A percentile compares a stretch with the other conserved stretches of the same genome.
Conservation (phyloP, 805 yeast species). For the Komagataella mondaviorum region DNA sequence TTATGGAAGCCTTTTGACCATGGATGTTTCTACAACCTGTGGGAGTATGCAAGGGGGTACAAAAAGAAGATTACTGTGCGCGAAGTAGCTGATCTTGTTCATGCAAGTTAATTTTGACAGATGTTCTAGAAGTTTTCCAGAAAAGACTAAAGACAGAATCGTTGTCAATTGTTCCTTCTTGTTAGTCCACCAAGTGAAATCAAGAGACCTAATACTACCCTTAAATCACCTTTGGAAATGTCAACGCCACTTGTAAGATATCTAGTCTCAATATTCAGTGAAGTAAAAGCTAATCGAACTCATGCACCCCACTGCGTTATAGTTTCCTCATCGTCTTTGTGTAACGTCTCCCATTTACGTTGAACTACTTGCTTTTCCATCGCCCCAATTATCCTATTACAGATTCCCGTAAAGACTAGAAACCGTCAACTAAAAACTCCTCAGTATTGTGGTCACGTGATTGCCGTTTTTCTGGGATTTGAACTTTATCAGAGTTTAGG, state of each 20-base stretch:
- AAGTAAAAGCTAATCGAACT: background rate
- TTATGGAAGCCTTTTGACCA: background rate
- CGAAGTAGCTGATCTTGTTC: background rate
- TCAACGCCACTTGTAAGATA: too few relatives aligned
- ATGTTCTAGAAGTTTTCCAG: background rate
- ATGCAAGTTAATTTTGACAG: background rate
- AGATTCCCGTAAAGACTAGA: background rate
- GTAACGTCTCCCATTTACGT: background rate
- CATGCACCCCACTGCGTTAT: background rate
- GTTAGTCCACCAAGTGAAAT: too few relatives aligned
- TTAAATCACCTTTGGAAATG: too few relatives aligned
- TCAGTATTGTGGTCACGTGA: background rate
- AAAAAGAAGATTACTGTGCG: background rate
- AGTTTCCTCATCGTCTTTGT: background rate
- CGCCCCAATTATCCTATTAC: background rate
- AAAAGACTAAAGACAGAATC: too few relatives aligned
- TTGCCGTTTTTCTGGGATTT: background rate
- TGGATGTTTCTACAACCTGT: background rate
- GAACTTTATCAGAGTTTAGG: background rate
- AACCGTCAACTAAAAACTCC: too few relatives aligned
- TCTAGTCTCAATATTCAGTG: too few relatives aligned
- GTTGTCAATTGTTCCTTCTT: too few relatives aligned
- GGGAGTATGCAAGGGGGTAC: background rate
- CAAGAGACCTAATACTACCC: too few relatives aligned
- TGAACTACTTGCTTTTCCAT: background rate